phyloP scores from a whole-genome alignment of 768 basidiomycete genomes.

The Mycena venus region DNA sequence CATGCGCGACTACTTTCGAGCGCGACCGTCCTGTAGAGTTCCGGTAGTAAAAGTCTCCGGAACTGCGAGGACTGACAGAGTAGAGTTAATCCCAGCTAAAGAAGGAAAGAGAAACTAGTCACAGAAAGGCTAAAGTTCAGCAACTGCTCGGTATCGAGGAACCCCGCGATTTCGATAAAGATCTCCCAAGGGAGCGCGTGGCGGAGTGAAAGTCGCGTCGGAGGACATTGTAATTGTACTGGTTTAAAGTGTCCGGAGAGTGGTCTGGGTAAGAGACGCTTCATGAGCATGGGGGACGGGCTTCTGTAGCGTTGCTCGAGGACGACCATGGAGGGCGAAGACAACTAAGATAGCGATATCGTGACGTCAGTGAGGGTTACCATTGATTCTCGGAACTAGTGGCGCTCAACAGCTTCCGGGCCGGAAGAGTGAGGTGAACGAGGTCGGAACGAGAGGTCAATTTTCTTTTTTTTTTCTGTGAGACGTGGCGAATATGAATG shows the following conservation, averaged over 20 bases:
- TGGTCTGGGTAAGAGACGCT: neutral
- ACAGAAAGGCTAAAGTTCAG: constrained; percentile 1
- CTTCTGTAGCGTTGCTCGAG: neutral
- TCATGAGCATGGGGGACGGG: neutral
- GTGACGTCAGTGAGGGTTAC: neutral
- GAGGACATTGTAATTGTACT: neutral
- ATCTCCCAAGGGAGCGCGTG: constrained; percentile 1
- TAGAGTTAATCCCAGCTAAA: neutral
- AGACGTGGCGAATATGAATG: too few species aligned
- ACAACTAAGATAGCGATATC: neutral
- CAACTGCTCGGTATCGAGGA: neutral
- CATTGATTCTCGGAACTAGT: too few species aligned
- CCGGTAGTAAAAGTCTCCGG: constrained; percentile 1
- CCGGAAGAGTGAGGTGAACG: too few species aligned
- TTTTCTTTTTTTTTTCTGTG: too few species aligned
- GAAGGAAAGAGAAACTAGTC: neutral
- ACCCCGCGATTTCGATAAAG: neutral
- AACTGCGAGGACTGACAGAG: neutral
- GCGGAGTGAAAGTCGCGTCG: neutral
- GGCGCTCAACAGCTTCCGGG: too few species aligned
- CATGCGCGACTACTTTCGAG: constrained; percentile 12
- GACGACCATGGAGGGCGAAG: neutral
- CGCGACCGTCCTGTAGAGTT: constrained; percentile 5
- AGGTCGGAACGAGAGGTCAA: too few species aligned
- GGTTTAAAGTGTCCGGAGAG: neutral